These are phyloP conservation scores for Phanerochaete carnosa DNA, from an alignment of 768 basidiomycete species.

Conservation along the genomic window DNA sequence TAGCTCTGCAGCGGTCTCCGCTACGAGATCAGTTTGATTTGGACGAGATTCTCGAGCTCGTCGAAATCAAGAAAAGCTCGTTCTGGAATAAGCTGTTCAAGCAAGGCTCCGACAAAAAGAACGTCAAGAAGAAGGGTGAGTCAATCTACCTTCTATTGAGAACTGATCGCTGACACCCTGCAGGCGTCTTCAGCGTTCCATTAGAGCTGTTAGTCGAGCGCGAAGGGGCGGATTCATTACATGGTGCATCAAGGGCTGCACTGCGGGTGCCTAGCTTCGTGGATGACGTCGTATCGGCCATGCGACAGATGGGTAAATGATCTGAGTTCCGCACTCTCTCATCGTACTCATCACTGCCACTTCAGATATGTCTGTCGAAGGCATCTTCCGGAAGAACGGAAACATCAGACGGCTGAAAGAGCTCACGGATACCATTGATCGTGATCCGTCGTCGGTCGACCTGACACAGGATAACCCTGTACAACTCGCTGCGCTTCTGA, in stretches of 20 bases:
- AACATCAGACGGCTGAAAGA: slow-evolving; percentile 93
- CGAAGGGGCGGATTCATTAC: slow-evolving; percentile 92
- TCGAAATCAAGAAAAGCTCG: slow-evolving; percentile 88
- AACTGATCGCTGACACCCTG: slow-evolving; percentile 14
- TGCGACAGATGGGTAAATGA: slow-evolving; percentile 95
- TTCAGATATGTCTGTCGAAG: slow-evolving; percentile 97
- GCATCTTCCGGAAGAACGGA: slow-evolving; percentile 97
- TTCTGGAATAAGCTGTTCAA: slow-evolving; percentile 99
- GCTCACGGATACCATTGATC: slow-evolving; percentile 88
- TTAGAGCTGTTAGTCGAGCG: slow-evolving; percentile 90
- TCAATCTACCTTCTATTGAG: slow-evolving; percentile 3
- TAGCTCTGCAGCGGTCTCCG: slow-evolving; percentile 73
- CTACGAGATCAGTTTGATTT: slow-evolving; percentile 81
- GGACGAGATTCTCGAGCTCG: slow-evolving; percentile 90
- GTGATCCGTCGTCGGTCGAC: slow-evolving; percentile 90
- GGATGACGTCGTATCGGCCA: slow-evolving; percentile 96
- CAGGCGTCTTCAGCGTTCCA: slow-evolving; percentile 92
- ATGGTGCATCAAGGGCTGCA: slow-evolving; percentile 82
- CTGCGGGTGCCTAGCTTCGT: slow-evolving; percentile 95
- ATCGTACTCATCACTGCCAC: slow-evolving; percentile 2
- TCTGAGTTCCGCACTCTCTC: not conserved
- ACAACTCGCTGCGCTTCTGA: slow-evolving; percentile 92
- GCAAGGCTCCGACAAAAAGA: slow-evolving; percentile 77
- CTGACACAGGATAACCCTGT: slow-evolving; percentile 94
- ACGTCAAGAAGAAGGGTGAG: slow-evolving; percentile 82